These are phyloP conservation scores for Coriaria nepalensis DNA, from an alignment of 306 rosid genomes.

Conservation along the genomic window DNA sequence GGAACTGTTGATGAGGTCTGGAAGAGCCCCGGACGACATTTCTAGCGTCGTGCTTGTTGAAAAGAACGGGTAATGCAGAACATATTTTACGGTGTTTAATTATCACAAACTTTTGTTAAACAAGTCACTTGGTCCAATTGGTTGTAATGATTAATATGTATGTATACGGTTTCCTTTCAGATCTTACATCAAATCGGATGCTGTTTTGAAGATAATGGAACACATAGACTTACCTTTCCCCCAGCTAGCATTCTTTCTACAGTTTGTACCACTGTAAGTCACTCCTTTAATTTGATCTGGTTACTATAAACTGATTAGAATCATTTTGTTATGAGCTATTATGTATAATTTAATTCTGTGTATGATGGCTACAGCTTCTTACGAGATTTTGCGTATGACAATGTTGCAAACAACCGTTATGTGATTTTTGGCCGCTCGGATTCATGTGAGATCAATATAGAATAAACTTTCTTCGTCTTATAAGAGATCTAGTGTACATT, in stretches of 20 bases:
- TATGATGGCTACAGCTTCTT: constrained; percentile 42
- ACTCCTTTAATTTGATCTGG: not conserved
- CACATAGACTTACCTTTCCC: constrained; percentile 78
- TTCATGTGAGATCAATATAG: constrained; percentile 53
- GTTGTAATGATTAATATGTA: constrained; percentile 7
- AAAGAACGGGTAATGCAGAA: constrained; percentile 38
- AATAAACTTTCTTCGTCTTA: not conserved
- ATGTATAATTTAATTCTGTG: constrained; percentile 7
- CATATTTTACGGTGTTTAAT: not conserved
- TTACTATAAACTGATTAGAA: not conserved
- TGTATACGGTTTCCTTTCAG: constrained; percentile 34
- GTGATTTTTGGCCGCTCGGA: constrained; percentile 70
- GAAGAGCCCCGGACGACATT: constrained; percentile 92
- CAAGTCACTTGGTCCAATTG: no score
- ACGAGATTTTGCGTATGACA: constrained; percentile 70
- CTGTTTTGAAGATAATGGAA: constrained; percentile 90
- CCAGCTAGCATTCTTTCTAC: constrained; percentile 49
- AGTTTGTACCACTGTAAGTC: constrained; percentile 78
- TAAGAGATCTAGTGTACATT: not conserved
- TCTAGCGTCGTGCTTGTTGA: constrained; percentile 94
- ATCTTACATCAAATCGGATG: constrained; percentile 73
- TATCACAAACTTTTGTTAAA: not conserved
- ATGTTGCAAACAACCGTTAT: constrained; percentile 88
- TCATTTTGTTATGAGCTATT: constrained; percentile 4
- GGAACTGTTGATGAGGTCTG: constrained; percentile 68